Base-by-base conservation (phyloP, 1,284 basidiomycete genomes). In the Erythrobasidium hasegawianum region DNA sequence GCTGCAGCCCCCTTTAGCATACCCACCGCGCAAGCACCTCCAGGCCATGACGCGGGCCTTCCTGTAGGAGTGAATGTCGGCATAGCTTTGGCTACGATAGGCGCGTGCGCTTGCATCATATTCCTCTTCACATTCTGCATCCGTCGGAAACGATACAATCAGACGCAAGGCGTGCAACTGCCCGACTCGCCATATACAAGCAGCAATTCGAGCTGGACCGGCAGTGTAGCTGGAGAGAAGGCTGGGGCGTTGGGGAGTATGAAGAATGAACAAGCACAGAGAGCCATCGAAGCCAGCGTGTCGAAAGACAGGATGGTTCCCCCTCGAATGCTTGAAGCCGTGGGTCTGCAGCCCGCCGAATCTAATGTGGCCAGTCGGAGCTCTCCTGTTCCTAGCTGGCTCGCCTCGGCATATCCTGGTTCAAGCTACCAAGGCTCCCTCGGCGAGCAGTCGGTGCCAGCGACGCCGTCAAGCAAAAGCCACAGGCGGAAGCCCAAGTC, bases 81-180 rank as follows among this genome's bases (percentile, higher is more conserved):
- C 43, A 24, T 47, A 18, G 43, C 43, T 5, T 24, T 47, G 8
- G 43, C n/a, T n/a, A 24, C 22, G n/a, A 24, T 47, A 5, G 16
- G 7, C 16, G n/a, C 22, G 14, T 47, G 43, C 43, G 43, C n/a
- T 8, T 4, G 16, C 7, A 47, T 47, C 14, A 47, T 47, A n/a
- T n/a, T 5, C 43, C 43, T 47, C 7, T 47, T 47, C 43, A 18
- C n/a, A n/a, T 47, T 47, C 43, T 47, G 43, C 43, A 47, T 47
- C 4, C 43, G 43, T n/a, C 43, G 43, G 7, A 47, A 47, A 24
- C 16, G 22, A 24, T 47, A 47, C 43, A 47, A 47, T 14, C 43
- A 24, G n/a, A 24, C 43, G n/a, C 4, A 11, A 33, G 33, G 33
- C 33, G 33, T 33, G 11, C 33, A 33, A 33, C 11, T 33, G 33